A percentile compares a stretch with the other conserved stretches of the same genome.
Evolutionary conservation across 306 rosid species (phyloP).

Genomic region (Pyrus communis): DNA sequence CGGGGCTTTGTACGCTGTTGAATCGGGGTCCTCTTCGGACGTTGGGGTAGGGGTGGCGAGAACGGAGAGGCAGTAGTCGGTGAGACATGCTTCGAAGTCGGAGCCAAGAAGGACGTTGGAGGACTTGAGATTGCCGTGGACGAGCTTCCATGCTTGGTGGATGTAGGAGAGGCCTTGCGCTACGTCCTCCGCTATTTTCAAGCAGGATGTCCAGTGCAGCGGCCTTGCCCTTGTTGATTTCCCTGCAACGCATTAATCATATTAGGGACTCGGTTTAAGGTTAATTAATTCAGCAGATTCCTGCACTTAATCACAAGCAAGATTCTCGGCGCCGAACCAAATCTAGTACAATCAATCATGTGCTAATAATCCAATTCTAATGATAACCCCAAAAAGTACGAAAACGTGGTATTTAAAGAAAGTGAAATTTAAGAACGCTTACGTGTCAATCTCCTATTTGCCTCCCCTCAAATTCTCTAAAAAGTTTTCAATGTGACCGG

Average conservation of each 20-base stretch:
- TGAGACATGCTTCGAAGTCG: constrained; percentile 74
- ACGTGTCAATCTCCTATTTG: not conserved
- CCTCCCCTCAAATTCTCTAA: not conserved
- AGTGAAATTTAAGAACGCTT: not conserved
- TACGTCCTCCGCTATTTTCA: constrained; percentile 87
- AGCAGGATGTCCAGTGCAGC: constrained; percentile 91
- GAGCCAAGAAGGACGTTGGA: constrained; percentile 80
- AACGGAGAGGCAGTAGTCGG: constrained; percentile 72
- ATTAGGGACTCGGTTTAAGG: not conserved
- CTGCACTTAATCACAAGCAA: constrained; percentile 12
- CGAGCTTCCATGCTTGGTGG: constrained; percentile 93
- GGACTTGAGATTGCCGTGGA: constrained; percentile 88
- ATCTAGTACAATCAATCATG: constrained; percentile 24
- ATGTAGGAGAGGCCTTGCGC: constrained; percentile 91
- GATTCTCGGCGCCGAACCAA: constrained; percentile 42
- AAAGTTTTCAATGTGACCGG: too few species aligned
- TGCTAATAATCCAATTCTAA: not conserved
- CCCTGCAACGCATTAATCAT: constrained; percentile 30
- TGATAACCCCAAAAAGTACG: not conserved
- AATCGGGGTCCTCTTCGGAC: constrained; percentile 28
- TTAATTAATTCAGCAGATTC: not conserved
- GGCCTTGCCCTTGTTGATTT: constrained; percentile 79
- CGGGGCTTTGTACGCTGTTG: constrained; percentile 59
- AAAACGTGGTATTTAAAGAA: too few species aligned
- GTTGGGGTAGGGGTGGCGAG: constrained; percentile 23